phyloP scores from a whole-genome alignment of 495 filamentous ascomycete species.

The Stereocaulon alpinum region DNA sequence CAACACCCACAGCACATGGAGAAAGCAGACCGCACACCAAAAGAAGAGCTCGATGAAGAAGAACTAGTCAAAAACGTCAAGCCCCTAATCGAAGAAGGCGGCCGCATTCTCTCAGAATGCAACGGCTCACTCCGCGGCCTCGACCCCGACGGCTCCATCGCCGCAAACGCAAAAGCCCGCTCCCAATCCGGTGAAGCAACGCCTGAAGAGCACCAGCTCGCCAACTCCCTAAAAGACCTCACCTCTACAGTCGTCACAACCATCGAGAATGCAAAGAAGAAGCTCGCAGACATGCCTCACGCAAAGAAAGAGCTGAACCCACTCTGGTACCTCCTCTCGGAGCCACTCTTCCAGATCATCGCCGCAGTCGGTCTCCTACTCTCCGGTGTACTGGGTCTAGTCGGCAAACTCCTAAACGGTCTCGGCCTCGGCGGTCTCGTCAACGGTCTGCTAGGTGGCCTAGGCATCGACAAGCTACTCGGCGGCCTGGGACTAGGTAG shows the following conservation, averaged over 20 bases:
- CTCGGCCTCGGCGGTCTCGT: slow-evolving; percentile 78
- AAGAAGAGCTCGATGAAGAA: slow-evolving; percentile 87
- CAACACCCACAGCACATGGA: slow-evolving; percentile 52
- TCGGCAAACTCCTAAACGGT: slow-evolving; percentile 69
- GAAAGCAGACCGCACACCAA: slow-evolving; percentile 68
- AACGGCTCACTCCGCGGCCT: slow-evolving; percentile 84
- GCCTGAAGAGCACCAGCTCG: slow-evolving; percentile 76
- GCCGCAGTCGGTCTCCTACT: slow-evolving; percentile 81
- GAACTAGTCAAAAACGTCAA: slow-evolving; percentile 74
- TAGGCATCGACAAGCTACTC: slow-evolving; percentile 72
- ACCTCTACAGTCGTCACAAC: slow-evolving; percentile 53
- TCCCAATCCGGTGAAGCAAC: slow-evolving; percentile 71
- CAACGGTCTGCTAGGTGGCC: slow-evolving; percentile 65
- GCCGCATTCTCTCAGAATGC: slow-evolving; percentile 71
- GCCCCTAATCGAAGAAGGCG: slow-evolving; percentile 77
- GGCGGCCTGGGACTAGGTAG: slow-evolving; percentile 60
- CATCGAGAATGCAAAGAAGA: slow-evolving; percentile 79
- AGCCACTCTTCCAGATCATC: slow-evolving; percentile 88
- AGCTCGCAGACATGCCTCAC: slow-evolving; percentile 82
- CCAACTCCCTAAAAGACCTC: slow-evolving; percentile 71
- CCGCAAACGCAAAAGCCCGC: slow-evolving; percentile 76
- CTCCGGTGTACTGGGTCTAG: slow-evolving; percentile 69
- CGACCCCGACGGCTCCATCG: slow-evolving; percentile 79
- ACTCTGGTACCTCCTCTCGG: slow-evolving; percentile 67
- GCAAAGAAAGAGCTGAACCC: slow-evolving; percentile 92